Base-by-base conservation (phyloP, 176 grass and related monocot genomes). In the Otatea glauca region DNA sequence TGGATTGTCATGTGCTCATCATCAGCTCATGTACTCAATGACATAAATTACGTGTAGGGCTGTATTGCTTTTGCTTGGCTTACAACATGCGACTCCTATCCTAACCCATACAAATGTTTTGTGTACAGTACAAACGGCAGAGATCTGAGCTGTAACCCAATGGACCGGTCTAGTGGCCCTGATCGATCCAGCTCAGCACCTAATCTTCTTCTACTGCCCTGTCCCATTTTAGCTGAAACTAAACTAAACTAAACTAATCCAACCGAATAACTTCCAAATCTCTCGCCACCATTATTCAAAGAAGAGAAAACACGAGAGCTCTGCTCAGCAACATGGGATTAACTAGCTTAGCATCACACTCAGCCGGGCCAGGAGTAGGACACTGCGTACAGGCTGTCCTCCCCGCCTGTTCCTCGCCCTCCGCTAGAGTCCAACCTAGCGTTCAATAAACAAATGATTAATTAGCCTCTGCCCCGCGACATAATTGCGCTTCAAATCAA, bases 361-460 rank as follows among this genome's bases (percentile, higher is more conserved):
- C 49, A 14, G 23, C 16, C 10, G 21, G 29, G 29, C 29, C 29
- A 29, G 29, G 29, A n/a, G n/a, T n/a, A n/a, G n/a, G n/a, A 67
- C 23, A 2, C 23, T 60, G 25, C 4, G 59, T 5, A 27, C 86
- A 88, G 86, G 42, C 54, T 77, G 80, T 70, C 72, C 44, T 54
- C 51, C 37, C 5, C 17, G 7, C 3, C 20, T 41, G 25, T 21
- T 75, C 29, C 63, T 80, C 17, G 47, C 48, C 9, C 64, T 24
- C 9, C 70, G 25, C 80, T 77, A 64, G 20, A 59, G 73, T 76
- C 86, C 73, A 83, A 88, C 8, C 5, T 71, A 83, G 78, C 78
- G 62, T 82, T 87, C 86, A 62, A 88, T 82, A 82, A 82, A 77
- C 51, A 82, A 76, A 23, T 1, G 43, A 54, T 53, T 25, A 25